These are phyloP conservation scores for Mollisiaceae sp. DNA, from an alignment of 2,329 filamentous ascomycete genomes.

Conservation along the genomic window DNA sequence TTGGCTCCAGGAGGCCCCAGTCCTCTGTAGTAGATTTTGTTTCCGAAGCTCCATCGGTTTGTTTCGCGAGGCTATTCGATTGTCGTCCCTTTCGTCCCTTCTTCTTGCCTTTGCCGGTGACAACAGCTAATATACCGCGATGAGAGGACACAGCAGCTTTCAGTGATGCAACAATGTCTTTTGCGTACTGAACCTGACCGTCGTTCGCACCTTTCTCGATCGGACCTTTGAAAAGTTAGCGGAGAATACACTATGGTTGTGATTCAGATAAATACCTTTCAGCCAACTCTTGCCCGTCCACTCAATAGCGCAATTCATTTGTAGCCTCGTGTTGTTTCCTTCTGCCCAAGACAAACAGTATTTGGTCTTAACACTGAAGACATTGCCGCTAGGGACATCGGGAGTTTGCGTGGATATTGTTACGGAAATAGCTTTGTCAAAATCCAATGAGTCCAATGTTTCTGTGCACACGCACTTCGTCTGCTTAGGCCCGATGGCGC, in stretches of 20 bases:
- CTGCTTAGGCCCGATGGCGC: conserved; percentile 85
- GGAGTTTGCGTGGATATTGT: conserved; percentile 85
- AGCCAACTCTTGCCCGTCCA: conserved; percentile 99
- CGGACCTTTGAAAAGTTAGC: conserved; percentile 62
- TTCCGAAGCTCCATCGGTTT: conserved; percentile 43
- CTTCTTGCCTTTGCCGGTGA: conserved; percentile 59
- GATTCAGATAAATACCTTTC: conserved; percentile 68
- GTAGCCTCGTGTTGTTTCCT: conserved; percentile 80
- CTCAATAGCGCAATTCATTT: conserved; percentile 89
- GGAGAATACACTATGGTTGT: neutral
- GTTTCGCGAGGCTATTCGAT: conserved; percentile 50
- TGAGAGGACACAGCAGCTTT: conserved; percentile 74
- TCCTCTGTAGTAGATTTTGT: conserved; percentile 48
- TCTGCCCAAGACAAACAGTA: conserved; percentile 95
- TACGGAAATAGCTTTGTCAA: conserved; percentile 87
- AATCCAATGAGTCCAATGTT: conserved; percentile 80
- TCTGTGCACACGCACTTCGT: conserved; percentile 93
- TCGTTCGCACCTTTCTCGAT: conserved; percentile 96
- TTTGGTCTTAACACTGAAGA: conserved; percentile 90
- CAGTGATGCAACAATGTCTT: conserved; percentile 76
- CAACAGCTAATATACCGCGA: conserved; percentile 53
- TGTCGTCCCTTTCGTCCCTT: conserved; percentile 53
- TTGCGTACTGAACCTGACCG: conserved; percentile 83
- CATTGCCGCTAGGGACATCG: conserved; percentile 91
- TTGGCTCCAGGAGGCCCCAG: conserved; percentile 84